Percentiles rank a stretch among this genome's conserved stretches.
These are phyloP conservation scores for Rhodotorula sphaerocarpa DNA, from an alignment of 768 basidiomycete genomes.

Conservation along the genomic window DNA sequence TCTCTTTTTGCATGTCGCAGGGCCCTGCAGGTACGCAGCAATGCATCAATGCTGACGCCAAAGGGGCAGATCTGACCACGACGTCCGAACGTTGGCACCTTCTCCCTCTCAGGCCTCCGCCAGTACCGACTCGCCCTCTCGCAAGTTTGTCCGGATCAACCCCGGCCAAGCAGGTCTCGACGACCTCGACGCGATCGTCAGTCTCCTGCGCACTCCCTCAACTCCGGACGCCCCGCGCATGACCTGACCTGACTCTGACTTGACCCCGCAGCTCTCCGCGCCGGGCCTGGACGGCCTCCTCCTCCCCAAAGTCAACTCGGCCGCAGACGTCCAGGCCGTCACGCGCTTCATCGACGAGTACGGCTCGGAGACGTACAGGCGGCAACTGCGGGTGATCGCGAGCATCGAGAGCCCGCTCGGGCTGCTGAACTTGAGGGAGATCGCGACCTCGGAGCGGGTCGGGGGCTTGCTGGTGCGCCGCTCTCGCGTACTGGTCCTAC, in stretches of 20 bases:
- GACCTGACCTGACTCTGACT: no score
- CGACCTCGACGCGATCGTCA: conserved; percentile 40
- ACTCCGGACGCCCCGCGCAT: background rate
- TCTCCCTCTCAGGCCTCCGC: background rate
- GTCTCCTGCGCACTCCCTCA: background rate
- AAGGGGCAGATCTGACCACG: no score
- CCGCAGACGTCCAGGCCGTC: conserved; percentile 58
- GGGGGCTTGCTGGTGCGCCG: background rate
- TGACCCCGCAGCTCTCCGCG: conserved; percentile 49
- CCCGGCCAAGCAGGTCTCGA: conserved; percentile 39
- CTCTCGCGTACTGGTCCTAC: no score
- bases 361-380: conserved; percentile 30
- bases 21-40: conserved; percentile 5
- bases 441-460: background rate
- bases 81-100: no score
- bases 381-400: conserved; percentile 56
- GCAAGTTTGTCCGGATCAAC: conserved; percentile 42
- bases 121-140: background rate
- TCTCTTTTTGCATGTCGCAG: background rate
- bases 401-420: conserved; percentile 78
- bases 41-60: no score
- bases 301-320: conserved; percentile 72
- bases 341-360: conserved; percentile 49
- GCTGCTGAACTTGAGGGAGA: conserved; percentile 55
- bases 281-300: conserved; percentile 58